These are phyloP conservation scores for Talaromyces ruber DNA, from an alignment of 495 filamentous ascomycete genomes.

Conservation along the genomic window DNA sequence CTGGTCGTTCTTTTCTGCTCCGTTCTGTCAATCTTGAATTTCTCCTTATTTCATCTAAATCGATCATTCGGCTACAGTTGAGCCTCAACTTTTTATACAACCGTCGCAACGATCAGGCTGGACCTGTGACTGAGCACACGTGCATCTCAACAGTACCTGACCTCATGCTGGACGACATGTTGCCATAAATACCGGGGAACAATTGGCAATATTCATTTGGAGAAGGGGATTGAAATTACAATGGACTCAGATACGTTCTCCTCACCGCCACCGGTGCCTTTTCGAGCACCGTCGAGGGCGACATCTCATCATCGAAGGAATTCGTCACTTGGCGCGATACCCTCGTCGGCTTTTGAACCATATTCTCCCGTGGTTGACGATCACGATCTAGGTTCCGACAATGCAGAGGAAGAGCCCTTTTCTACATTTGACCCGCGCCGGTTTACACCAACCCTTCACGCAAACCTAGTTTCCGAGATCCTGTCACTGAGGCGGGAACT, in stretches of 20 bases:
- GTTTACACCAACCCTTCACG: conserved; percentile 92
- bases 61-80: neutral
- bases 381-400: conserved; percentile 13
- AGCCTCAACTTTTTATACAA: neutral
- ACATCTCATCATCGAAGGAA: conserved; percentile 43
- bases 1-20: conserved; percentile 2
- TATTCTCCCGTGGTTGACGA: conserved; percentile 19
- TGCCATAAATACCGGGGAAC: neutral
- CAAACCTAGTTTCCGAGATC: conserved; percentile 91
- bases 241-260: conserved; percentile 35
- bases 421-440: conserved; percentile 79
- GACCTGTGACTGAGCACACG: neutral
- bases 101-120: neutral
- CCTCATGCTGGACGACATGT: neutral
- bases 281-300: conserved; percentile 48
- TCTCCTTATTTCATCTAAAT: neutral
- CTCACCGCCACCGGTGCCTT: conserved; percentile 58
- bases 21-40: neutral
- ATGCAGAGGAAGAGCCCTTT: conserved; percentile 51
- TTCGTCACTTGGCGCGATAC: conserved; percentile 54
- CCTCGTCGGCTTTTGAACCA: conserved; percentile 55
- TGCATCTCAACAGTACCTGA: neutral
- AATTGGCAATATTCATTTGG: neutral
- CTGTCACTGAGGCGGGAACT: conserved; percentile 77
- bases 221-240: neutral